These are phyloP conservation scores for Trichoderma sp. DNA, from an alignment of 2,329 filamentous ascomycete species.

Conservation along the genomic window DNA sequence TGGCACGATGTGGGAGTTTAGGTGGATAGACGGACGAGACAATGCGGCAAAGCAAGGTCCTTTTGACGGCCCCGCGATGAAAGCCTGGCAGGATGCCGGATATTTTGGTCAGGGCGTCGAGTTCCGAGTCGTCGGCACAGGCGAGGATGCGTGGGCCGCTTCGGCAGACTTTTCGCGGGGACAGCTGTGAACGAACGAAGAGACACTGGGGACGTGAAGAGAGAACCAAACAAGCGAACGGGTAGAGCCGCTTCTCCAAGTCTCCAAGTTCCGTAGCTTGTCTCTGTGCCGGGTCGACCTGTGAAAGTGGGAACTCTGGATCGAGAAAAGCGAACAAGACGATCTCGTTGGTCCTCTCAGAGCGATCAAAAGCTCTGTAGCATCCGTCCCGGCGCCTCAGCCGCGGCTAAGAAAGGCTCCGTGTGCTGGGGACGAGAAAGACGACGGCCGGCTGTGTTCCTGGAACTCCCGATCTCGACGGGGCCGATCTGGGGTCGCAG, in stretches of 20 bases:
- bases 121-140: slow-evolving; percentile 64
- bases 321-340: not conserved
- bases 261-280: slow-evolving; percentile 4
- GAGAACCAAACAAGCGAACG: slow-evolving; percentile 11
- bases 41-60: slow-evolving; percentile 80
- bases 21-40: slow-evolving; percentile 88
- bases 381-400: slow-evolving; percentile 14
- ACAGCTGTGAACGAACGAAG: not conserved
- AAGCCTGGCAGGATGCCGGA: slow-evolving; percentile 85
- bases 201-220: not conserved
- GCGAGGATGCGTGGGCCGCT: slow-evolving; percentile 55
- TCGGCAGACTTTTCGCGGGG: slow-evolving; percentile 55
- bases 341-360: slow-evolving; percentile 17
- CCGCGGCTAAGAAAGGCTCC: slow-evolving; percentile 25
- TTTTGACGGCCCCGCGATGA: slow-evolving; percentile 84
- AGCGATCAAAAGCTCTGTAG: slow-evolving; percentile 2
- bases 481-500: slow-evolving; percentile 27
- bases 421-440: slow-evolving; percentile 15
- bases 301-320: slow-evolving; percentile 14
- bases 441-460: slow-evolving; percentile 16
- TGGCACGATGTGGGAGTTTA: slow-evolving; percentile 73
- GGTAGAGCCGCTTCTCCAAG: slow-evolving; percentile 23
- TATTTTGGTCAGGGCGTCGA: slow-evolving; percentile 93
- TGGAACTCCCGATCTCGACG: slow-evolving; percentile 28
- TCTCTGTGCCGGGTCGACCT: slow-evolving; percentile 14